Conservation (phyloP, 176 grass and related monocot genomes). For the Oryza meyeriana region DNA sequence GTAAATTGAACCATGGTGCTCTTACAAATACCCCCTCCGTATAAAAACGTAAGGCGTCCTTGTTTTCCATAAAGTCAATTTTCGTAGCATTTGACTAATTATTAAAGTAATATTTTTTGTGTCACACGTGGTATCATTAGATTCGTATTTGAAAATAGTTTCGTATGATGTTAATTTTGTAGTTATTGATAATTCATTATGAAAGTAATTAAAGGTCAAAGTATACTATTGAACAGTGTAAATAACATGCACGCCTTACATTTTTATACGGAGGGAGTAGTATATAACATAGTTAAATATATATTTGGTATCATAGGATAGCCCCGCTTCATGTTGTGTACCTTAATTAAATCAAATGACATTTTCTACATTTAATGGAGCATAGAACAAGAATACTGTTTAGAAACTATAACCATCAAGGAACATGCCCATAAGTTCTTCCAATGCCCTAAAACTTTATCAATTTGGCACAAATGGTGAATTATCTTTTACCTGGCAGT, state of each 20-base stretch:
- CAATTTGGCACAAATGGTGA: neutral
- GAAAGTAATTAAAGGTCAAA: too few relatives aligned
- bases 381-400: conserved; percentile 4
- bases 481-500: neutral
- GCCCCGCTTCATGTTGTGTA: neutral
- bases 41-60: too few relatives aligned
- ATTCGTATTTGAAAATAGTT: too few relatives aligned
- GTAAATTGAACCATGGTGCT: conserved; percentile 7
- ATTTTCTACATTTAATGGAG: neutral
- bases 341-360: conserved; percentile 9
- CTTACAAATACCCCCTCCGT: neutral
- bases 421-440: neutral
- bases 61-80: too few relatives aligned
- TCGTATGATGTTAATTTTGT: too few relatives aligned
- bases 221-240: too few relatives aligned
- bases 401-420: conserved; percentile 21
- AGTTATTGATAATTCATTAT: too few relatives aligned
- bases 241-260: too few relatives aligned
- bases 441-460: neutral
- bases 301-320: conserved; percentile 4
- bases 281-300: neutral
- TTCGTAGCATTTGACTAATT: too few relatives aligned
- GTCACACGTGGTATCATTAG: too few relatives aligned
- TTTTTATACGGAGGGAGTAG: neutral
- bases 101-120: too few relatives aligned